Base-by-base conservation (phyloP, 2,329 filamentous ascomycete species). In the Microcyclosporella mali region DNA sequence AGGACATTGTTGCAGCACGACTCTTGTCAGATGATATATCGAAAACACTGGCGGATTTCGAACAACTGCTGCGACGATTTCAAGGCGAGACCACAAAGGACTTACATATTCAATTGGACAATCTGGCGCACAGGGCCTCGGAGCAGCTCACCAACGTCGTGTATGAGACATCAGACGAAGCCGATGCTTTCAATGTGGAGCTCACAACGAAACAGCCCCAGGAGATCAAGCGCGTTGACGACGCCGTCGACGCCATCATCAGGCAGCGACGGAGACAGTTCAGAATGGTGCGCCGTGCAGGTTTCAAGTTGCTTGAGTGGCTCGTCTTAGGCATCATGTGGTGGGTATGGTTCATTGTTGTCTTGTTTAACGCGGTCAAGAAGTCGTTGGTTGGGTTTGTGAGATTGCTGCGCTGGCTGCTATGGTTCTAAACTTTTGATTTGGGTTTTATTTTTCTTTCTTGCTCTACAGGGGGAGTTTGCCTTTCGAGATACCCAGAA, bases 281-380 rank as follows among this genome's bases (percentile, higher is more conserved):
- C 58, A 74, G 86, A 41, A 88, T 87, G 80, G 66, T 88, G 17
- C 73, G 87, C 30, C 73, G 85, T 11, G 79, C 81, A 1, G 82
- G 87, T 11, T 97, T 88, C 77, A 79, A 88, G 41, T 67, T 83
- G 15, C 78, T 95, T 12, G 90, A 97, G 70, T 95, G 88, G 88
- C 70, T 80, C 37, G 74, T 97, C 14, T 80, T 97, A 30, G 85
- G 85, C 3, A 78, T 94, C 55, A 87, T 97, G 81, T 95, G 92
- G 88, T 88, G 84, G 66, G 82, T 94, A 12, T 97, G 90, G 88
- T 79, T 94, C 46, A 71, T 94, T 27, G 89, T 95, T 17, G 85
- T 88, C 62, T 71, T 90, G 17, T 71, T 84, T 39, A 78, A 86
- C 46, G 64, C 85, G 11, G 67, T 85, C 28, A 69, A 81, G 46